Base-by-base conservation (phyloP, 2,329 filamentous ascomycete genomes). In the Exophiala calicioides region DNA sequence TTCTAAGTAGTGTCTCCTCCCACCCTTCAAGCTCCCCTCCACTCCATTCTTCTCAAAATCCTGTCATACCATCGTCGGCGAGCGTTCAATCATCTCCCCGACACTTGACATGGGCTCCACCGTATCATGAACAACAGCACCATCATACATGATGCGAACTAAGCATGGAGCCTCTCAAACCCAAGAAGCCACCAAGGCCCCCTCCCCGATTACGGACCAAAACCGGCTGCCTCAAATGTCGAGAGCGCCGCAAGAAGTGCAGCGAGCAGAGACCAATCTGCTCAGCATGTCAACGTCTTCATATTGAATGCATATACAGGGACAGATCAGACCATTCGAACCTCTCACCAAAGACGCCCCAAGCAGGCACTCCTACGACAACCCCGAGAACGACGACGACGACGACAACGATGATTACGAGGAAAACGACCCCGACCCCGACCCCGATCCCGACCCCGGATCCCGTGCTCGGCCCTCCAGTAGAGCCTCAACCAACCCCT, bases 201-300 rank as follows among this genome's bases (percentile, higher is more conserved):
- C 51, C 51, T 29, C 43, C 52, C 23, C 50, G 44, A 32, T 23
- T 55, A 16, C 39, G 53, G 16, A 53, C 50, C 18, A 56, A 53
- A 34, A 56, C 53, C 10, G 53, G 53, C 12, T 56, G 53, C 40
- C 34, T 34, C 23, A 56, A 41, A 12, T 50, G 46, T 34, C 23
- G 46, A 16, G 42, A 43, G 18, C 33, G 53, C 15, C 47, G 50
- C 6, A 63, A 61, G 12, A 65, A 47, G 30, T 62, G 61, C 23
- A 58, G 57, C 48, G 62, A 58, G 16, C 58, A 55, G 21, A 58
- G 58, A 50, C 62, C 62, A 6, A 62, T 47, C 45, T 65, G 63
- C 26, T 68, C 42, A 23, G 37, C 49, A 23, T 58, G 48, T 37
- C 23, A 32, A 27, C 45, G 39, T 23, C 40, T 49, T 10, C 20